These are phyloP conservation scores for Macrophomina pseudophaseolina DNA, from an alignment of 2,329 filamentous ascomycete species.

Conservation along the genomic window DNA sequence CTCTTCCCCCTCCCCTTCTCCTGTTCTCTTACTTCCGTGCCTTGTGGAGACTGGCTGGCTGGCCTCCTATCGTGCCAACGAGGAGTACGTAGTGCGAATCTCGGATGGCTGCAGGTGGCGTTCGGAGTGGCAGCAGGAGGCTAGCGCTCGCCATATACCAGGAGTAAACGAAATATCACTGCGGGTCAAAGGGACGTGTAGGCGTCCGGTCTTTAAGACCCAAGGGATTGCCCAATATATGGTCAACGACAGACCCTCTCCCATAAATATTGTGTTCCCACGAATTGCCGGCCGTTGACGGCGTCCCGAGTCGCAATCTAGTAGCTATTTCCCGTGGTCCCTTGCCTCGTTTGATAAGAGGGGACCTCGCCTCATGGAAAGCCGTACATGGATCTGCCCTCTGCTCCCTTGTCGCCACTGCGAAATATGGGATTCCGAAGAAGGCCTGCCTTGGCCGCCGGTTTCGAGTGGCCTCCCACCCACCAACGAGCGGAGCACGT, in stretches of 20 bases:
- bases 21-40: not conserved
- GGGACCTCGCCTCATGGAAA: slow-evolving; percentile 3
- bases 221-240: not conserved
- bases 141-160: not conserved
- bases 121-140: slow-evolving; percentile 10
- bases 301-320: slow-evolving; percentile 5
- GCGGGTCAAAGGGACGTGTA: slow-evolving; percentile 2
- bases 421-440: not conserved
- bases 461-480: no score
- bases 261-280: not conserved
- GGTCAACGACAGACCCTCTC: not conserved
- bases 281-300: not conserved
- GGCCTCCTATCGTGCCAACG: not conserved
- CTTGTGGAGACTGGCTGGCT: not conserved
- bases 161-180: slow-evolving; percentile 9
- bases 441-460: not conserved
- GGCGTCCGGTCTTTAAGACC: not conserved
- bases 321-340: not conserved
- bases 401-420: not conserved
- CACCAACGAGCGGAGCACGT: not conserved
- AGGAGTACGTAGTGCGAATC: slow-evolving; percentile 17
- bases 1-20: not conserved
- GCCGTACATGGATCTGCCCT: slow-evolving; percentile 2
- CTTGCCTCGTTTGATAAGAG: slow-evolving; percentile 24
- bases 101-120: slow-evolving; percentile 16